Percentiles rank a stretch among this genome's conserved stretches.
phyloP scores from a whole-genome alignment of 2,329 filamentous ascomycete genomes.

The Colletotrichum navitas region DNA sequence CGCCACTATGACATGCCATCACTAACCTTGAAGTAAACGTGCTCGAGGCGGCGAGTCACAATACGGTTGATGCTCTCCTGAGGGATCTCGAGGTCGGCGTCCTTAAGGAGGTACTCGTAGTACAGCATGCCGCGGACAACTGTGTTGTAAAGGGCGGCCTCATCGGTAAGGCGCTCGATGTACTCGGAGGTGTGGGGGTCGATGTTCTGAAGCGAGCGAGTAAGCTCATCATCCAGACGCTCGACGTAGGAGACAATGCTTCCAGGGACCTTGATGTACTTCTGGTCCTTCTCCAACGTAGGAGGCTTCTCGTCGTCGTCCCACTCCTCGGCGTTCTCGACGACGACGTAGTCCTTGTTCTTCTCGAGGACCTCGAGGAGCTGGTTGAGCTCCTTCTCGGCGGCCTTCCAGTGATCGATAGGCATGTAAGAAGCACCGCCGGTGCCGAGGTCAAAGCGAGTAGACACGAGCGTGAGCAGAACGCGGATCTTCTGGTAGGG shows the following conservation, averaged over 20 bases:
- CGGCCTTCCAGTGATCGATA: conserved; percentile 96
- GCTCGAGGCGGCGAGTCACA: conserved; percentile 93
- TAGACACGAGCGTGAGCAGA: conserved; percentile 90
- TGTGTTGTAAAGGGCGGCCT: conserved; percentile 90
- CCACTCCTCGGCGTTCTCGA: conserved; percentile 97
- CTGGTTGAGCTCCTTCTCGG: conserved; percentile 85
- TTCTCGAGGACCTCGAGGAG: conserved; percentile 84
- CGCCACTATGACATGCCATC: conserved; percentile 38
- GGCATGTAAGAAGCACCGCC: conserved; percentile 86
- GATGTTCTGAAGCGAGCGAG: conserved; percentile 95
- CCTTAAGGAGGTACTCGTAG: conserved; percentile 83
- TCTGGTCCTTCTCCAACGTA: conserved; percentile 77
- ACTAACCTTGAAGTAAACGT: conserved; percentile 94
- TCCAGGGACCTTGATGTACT: conserved; percentile 90
- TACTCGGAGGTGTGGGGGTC: conserved; percentile 99
- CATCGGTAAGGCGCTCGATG: conserved; percentile 93
- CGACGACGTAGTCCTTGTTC: conserved; percentile 84
- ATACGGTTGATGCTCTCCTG: conserved; percentile 94
- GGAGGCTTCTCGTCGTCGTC: conserved; percentile 98
- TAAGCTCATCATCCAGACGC: conserved; percentile 96
- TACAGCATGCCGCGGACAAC: conserved; percentile 91
- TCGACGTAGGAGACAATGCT: conserved; percentile 96
- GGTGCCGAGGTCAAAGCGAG: conserved; percentile 91
- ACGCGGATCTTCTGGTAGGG: conserved; percentile 96
- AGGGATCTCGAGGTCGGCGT: conserved; percentile 76